These are phyloP conservation scores for Hanseniaspora mollemarum DNA, from an alignment of 805 yeast genomes.

Conservation along the genomic window DNA sequence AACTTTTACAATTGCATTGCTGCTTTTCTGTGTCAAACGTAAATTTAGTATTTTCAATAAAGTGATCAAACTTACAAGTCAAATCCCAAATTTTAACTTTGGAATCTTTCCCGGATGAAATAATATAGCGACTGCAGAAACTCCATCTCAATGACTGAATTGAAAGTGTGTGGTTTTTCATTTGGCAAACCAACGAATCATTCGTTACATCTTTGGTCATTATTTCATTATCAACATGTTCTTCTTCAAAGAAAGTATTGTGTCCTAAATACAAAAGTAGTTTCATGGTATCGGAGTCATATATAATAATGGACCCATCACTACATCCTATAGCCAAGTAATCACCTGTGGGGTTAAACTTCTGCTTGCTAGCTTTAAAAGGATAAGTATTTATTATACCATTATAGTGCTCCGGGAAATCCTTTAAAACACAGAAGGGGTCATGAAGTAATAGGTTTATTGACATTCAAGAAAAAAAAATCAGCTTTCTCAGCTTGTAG, in stretches of 20 bases:
- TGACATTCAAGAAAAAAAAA: conserved; percentile 23
- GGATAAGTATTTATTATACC: conserved; percentile 46
- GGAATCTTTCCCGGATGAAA: conserved; percentile 76
- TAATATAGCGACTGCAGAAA: conserved; percentile 50
- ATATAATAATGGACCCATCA: conserved; percentile 62
- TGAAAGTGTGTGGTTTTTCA: conserved; percentile 45
- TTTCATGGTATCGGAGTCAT: conserved; percentile 54
- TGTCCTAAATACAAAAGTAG: conserved; percentile 25
- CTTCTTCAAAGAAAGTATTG: not conserved
- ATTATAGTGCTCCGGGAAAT: conserved; percentile 75
- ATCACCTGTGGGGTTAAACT: conserved; percentile 66
- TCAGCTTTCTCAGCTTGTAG: not conserved
- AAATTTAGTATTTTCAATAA: conserved; percentile 7
- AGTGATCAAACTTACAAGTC: conserved; percentile 21
- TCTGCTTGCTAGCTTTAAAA: conserved; percentile 56
- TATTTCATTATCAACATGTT: conserved; percentile 29
- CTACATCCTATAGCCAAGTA: conserved; percentile 71
- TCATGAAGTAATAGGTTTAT: conserved; percentile 75
- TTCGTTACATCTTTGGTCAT: conserved; percentile 23
- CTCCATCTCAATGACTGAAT: conserved; percentile 73
- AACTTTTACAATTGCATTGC: conserved; percentile 33
- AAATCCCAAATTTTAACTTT: conserved; percentile 72
- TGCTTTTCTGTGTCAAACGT: not conserved
- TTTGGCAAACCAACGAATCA: conserved; percentile 38
- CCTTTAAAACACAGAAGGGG: conserved; percentile 84